Conservation (phyloP, 306 rosid species). For the Cicer arietinum region DNA sequence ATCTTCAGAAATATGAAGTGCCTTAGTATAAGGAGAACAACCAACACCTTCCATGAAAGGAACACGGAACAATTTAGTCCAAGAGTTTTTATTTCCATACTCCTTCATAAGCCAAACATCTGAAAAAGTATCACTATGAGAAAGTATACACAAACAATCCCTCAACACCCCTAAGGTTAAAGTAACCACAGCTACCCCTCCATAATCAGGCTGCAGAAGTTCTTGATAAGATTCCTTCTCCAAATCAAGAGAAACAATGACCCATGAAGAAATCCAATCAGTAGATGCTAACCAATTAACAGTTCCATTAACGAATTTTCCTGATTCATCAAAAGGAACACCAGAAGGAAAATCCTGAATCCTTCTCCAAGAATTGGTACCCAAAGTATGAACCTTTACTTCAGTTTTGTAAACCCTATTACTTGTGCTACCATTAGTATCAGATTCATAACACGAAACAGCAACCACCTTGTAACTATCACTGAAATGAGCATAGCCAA, state of each 20-base stretch:
- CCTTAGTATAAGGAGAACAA: not conserved
- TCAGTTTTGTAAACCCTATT: constrained; percentile 3
- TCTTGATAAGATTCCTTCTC: constrained; percentile 43
- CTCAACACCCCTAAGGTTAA: constrained; percentile 32
- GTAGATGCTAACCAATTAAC: constrained; percentile 42
- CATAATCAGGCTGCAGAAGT: constrained; percentile 40
- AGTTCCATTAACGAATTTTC: constrained; percentile 45
- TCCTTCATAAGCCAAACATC: constrained; percentile 53
- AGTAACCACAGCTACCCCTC: not conserved
- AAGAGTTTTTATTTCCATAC: constrained; percentile 48
- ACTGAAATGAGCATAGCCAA: constrained; percentile 40
- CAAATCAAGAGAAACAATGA: constrained; percentile 49
- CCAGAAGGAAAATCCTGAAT: constrained; percentile 40
- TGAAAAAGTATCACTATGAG: not conserved
- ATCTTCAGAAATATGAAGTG: constrained; percentile 36
- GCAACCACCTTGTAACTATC: constrained; percentile 48
- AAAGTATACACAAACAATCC: constrained; percentile 39
- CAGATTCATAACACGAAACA: constrained; percentile 9
- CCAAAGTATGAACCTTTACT: constrained; percentile 41
- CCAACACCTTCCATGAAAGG: not conserved
- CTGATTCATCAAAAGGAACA: not conserved
- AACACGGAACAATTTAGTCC: constrained; percentile 43
- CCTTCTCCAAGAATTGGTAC: constrained; percentile 39
- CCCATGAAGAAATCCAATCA: not conserved
- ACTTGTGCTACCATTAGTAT: not conserved